Percentiles rank a stretch among this genome's conserved stretches.
Evolutionary conservation across 2,329 filamentous ascomycete species (phyloP).

Genomic region (Calonectria hawksworthii): DNA sequence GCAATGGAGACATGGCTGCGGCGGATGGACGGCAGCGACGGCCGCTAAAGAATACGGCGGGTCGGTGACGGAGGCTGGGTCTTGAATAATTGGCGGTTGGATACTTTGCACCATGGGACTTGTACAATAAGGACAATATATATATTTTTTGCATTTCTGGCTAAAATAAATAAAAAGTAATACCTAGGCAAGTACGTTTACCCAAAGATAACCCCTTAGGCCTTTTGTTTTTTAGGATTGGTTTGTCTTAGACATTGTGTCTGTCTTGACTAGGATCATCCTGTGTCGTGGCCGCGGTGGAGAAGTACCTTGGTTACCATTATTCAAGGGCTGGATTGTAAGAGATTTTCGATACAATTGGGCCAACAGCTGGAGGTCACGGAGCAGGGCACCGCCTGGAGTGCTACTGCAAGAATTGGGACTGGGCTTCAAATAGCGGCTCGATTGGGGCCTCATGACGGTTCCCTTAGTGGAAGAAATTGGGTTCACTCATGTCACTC

Average conservation of each 20-base stretch:
- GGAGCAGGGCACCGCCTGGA: background rate
- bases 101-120: too few relatives aligned
- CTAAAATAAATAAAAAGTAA: too few relatives aligned
- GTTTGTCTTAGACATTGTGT: too few relatives aligned
- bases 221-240: too few relatives aligned
- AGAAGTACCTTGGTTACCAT: background rate
- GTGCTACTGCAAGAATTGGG: background rate
- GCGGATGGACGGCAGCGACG: conserved; percentile 10
- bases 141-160: too few relatives aligned
- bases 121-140: too few relatives aligned
- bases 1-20: conserved; percentile 15
- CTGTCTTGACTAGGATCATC: too few relatives aligned
- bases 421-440: background rate
- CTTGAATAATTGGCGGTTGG: too few relatives aligned
- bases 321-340: background rate
- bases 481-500: background rate
- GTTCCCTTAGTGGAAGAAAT: background rate
- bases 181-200: too few relatives aligned
- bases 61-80: background rate
- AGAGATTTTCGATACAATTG: background rate
- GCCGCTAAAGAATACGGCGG: conserved; percentile 9
- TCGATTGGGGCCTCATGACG: background rate
- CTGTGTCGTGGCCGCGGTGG: too few relatives aligned
- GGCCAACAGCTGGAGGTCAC: background rate
- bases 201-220: too few relatives aligned